Conservation (phyloP, 352 stramenopile genomes). For the Pythium biforme region DNA sequence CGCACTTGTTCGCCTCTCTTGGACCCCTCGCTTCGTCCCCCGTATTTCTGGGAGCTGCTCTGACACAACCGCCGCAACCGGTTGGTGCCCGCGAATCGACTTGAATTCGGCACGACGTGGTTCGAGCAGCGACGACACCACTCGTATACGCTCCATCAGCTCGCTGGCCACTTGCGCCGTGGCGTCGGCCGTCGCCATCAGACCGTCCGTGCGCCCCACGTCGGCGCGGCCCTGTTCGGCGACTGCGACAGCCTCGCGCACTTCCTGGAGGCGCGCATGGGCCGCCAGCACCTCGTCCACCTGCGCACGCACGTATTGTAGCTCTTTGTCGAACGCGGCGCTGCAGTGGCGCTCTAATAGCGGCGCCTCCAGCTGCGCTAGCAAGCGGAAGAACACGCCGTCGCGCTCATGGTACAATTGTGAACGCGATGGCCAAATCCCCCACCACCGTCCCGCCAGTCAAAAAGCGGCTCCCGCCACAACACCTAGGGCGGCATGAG, state of each 20-base stretch:
- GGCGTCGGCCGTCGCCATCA: neutral
- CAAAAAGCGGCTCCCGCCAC: neutral
- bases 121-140: neutral
- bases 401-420: neutral
- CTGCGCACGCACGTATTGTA: neutral
- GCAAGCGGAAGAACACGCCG: slow-evolving; percentile 13
- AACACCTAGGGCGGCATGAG: neutral
- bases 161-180: neutral
- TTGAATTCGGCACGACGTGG: neutral
- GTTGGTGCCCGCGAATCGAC: too few species aligned
- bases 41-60: neutral
- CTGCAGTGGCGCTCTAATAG: slow-evolving; percentile 10
- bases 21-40: neutral
- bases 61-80: too few species aligned
- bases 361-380: slow-evolving; percentile 13
- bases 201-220: neutral
- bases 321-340: slow-evolving; percentile 7
- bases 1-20: too few species aligned
- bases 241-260: slow-evolving; percentile 10
- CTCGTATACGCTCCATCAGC: neutral
- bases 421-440: too few species aligned
- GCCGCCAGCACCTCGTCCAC: slow-evolving; percentile 1
- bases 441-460: neutral
- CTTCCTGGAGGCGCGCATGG: slow-evolving; percentile 13
- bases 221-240: slow-evolving; percentile 2